Base-by-base conservation (phyloP, 2,329 filamentous ascomycete species). In the Penicillium vulpinum region DNA sequence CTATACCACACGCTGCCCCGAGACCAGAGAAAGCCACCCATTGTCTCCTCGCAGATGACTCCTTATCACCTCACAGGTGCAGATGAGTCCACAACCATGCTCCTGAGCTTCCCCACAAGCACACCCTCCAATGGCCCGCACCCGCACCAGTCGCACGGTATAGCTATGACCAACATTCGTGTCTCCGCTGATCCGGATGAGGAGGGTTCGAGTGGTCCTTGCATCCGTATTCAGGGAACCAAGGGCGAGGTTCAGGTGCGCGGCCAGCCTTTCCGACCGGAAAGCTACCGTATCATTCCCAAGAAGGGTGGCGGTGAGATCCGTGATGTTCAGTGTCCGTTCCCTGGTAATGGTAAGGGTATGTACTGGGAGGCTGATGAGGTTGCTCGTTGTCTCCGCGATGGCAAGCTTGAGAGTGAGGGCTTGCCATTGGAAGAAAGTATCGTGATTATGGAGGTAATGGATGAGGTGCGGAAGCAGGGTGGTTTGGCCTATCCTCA, bases 351-450 rank as follows among this genome's bases (percentile, higher is more conserved):
- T 64, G 91, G 90, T 11, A 88, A 91, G 62, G 91, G 91, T 48
- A 94, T 95, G 90, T 94, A 91, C 77, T 93, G 88, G 88, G 89
- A 92, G 73, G 90, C 90, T 1, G 90, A 92, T 71, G 90, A 91
- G 78, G 88, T 85, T 62, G 90, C 88, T 28, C 81, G 87, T 44
- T 90, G 88, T 63, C 70, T 96, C 56, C 81, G 88, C 41, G 91
- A 94, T 70, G 90, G 91, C 22, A 86, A 85, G 75, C 83, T 87
- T 67, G 88, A 96, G 79, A 91, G 90, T 70, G 81, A 83, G 46
- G 82, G 82, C 13, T 77, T 94, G 74, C 85, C 87, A 21, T 84
- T 85, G 79, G 81, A 85, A 44, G 92, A 96, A 81, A 93, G 88
- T 69, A 80, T 95, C 53, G 82, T 87, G 47, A 91, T 96, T 61